Percentiles rank a stretch among this genome's conserved stretches.
phyloP scores from a whole-genome alignment of 2,329 filamentous ascomycete species.

The Fusarium sarcochroum region DNA sequence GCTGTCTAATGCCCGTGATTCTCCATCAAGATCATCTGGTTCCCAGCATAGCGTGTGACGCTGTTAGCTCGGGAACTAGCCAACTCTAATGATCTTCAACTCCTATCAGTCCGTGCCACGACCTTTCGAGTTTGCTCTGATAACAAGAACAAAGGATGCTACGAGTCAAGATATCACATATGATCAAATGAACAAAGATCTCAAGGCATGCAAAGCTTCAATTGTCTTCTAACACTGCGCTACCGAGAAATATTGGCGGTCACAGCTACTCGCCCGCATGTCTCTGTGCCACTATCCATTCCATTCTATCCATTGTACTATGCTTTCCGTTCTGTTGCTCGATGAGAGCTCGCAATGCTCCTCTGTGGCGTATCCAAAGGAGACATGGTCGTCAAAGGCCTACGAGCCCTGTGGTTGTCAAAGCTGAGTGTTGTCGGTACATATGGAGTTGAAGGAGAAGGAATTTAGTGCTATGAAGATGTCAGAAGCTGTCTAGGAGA shows the following conservation, averaged over 20 bases:
- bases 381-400: constrained; percentile 30
- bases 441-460: constrained; percentile 28
- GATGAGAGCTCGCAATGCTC: constrained; percentile 12
- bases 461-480: constrained; percentile 46
- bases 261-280: constrained; percentile 42
- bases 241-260: constrained; percentile 41
- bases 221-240: constrained; percentile 44
- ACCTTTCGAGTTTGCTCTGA: neutral
- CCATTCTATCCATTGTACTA: constrained; percentile 18
- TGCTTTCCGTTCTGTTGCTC: constrained; percentile 21
- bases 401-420: constrained; percentile 9
- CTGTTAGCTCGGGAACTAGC: constrained; percentile 7
- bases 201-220: constrained; percentile 46
- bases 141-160: neutral
- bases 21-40: constrained; percentile 6
- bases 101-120: neutral
- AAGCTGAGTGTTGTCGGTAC: constrained; percentile 29
- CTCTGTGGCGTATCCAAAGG: constrained; percentile 22
- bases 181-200: constrained; percentile 3
- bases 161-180: constrained; percentile 10
- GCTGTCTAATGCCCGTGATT: neutral
- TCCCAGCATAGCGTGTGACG: constrained; percentile 1
- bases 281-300: constrained; percentile 39
- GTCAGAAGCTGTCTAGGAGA: constrained; percentile 14
- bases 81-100: constrained; percentile 15